Conservation (phyloP, 495 filamentous ascomycete species). For the Monascus purpureus region DNA sequence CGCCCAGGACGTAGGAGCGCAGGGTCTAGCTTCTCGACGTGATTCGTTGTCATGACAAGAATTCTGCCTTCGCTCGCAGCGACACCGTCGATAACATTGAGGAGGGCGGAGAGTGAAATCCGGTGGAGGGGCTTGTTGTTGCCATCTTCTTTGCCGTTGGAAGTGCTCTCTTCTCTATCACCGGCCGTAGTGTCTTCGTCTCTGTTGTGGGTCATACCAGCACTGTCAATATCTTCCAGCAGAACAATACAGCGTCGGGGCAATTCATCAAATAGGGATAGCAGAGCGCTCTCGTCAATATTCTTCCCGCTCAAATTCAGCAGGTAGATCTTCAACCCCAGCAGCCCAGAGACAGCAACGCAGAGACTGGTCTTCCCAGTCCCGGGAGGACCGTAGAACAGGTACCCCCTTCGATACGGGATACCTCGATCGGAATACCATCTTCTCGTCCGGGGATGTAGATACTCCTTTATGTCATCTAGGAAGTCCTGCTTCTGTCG, state of each 20-base stretch:
- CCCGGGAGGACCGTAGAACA: conserved; percentile 34
- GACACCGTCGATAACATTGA: conserved; percentile 76
- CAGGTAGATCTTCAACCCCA: conserved; percentile 32
- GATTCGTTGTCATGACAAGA: conserved; percentile 79
- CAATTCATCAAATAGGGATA: conserved; percentile 48
- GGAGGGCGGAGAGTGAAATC: conserved; percentile 54
- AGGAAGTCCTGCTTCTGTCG: conserved; percentile 58
- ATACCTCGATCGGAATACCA: conserved; percentile 69
- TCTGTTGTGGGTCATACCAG: conserved; percentile 43
- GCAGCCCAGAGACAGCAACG: conserved; percentile 29
- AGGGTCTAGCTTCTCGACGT: conserved; percentile 58
- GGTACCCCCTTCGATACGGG: conserved; percentile 33
- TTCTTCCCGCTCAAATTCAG: conserved; percentile 29
- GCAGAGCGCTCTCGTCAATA: conserved; percentile 52
- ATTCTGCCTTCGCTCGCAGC: conserved; percentile 62
- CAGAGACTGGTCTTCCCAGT: conserved; percentile 40
- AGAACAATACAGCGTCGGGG: conserved; percentile 32
- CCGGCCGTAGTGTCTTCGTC: conserved; percentile 2
- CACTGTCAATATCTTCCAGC: conserved; percentile 35
- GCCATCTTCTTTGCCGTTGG: neutral
- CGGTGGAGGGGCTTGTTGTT: conserved; percentile 11
- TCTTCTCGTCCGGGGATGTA: conserved; percentile 53
- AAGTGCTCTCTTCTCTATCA: neutral
- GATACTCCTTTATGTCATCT: conserved; percentile 76
- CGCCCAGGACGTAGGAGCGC: conserved; percentile 66